Evolutionary conservation across 495 filamentous ascomycete genomes (phyloP).

Genomic region (Terfezia boudieri): DNA sequence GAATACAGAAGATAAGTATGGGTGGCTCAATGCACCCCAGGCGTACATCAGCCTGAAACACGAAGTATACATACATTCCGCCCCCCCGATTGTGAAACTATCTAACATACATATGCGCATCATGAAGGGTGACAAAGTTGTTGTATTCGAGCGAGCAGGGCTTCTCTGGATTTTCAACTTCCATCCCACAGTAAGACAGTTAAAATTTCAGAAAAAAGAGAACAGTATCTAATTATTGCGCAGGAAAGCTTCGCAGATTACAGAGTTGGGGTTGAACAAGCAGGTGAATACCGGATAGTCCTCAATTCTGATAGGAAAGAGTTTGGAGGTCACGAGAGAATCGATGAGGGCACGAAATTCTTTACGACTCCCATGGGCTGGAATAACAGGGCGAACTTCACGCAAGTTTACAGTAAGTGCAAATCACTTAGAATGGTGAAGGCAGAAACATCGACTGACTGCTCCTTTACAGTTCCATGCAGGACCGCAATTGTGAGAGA

Average conservation of each 20-base stretch:
- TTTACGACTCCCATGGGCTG: constrained; percentile 75
- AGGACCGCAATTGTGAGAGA: no score
- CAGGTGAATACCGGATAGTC: constrained; percentile 74
- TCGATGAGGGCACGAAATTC: constrained; percentile 58
- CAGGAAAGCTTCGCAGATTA: constrained; percentile 70
- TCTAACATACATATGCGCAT: constrained; percentile 88
- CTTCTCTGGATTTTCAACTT: constrained; percentile 94
- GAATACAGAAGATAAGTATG: constrained; percentile 60
- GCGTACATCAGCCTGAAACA: constrained; percentile 88
- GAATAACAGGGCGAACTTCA: constrained; percentile 74
- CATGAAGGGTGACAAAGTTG: constrained; percentile 49
- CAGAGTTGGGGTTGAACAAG: constrained; percentile 60
- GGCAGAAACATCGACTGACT: constrained; percentile 5
- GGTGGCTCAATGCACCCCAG: constrained; percentile 73
- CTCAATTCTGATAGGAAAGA: constrained; percentile 57
- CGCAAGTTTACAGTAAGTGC: constrained; percentile 51
- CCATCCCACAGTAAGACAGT: constrained; percentile 35
- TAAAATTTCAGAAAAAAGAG: not conserved
- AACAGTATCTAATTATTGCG: not conserved
- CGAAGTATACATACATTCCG: constrained; percentile 73
- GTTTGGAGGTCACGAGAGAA: constrained; percentile 58
- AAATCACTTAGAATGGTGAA: constrained; percentile 20
- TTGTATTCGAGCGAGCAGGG: constrained; percentile 85
- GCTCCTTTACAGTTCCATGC: no score
- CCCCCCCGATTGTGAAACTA: constrained; percentile 74